phyloP scores from a whole-genome alignment of 202 grass and related monocot genomes.

The Schoenoplectus triqueter region DNA sequence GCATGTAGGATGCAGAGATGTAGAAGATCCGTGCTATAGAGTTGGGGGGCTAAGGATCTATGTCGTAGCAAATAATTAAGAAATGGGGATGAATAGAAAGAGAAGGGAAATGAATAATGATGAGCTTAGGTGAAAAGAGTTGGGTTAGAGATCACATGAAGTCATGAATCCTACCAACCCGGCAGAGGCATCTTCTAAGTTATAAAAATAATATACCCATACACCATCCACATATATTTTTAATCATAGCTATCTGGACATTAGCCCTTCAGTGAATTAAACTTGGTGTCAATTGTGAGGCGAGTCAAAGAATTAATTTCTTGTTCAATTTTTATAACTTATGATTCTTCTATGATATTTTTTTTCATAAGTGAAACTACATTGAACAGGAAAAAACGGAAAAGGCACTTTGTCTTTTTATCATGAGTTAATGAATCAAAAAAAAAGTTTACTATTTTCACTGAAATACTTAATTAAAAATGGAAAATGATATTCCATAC shows the following conservation, averaged over 20 bases:
- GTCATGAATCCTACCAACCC: conserved; percentile 73
- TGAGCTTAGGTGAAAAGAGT: conserved; percentile 20
- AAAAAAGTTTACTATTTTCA: too few relatives aligned
- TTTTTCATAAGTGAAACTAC: too few relatives aligned
- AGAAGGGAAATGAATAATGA: conserved; percentile 26
- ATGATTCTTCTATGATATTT: too few relatives aligned
- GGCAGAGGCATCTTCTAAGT: conserved; percentile 57
- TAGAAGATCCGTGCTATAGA: background rate
- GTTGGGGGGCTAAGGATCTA: background rate
- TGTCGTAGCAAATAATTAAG: conserved; percentile 18
- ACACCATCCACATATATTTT: background rate
- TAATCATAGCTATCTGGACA: background rate
- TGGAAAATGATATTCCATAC: too few relatives aligned
- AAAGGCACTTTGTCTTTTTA: too few relatives aligned
- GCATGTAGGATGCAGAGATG: background rate
- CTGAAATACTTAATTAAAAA: too few relatives aligned
- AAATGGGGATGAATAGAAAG: conserved; percentile 25
- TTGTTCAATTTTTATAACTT: too few relatives aligned
- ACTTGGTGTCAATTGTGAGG: too few relatives aligned
- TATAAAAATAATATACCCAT: background rate
- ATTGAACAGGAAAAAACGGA: too few relatives aligned
- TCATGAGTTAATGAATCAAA: too few relatives aligned
- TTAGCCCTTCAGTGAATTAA: too few relatives aligned
- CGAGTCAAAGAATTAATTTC: too few relatives aligned
- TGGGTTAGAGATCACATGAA: conserved; percentile 37